Conservation (phyloP, 345 rosid species). For the Litchi chinensis region DNA sequence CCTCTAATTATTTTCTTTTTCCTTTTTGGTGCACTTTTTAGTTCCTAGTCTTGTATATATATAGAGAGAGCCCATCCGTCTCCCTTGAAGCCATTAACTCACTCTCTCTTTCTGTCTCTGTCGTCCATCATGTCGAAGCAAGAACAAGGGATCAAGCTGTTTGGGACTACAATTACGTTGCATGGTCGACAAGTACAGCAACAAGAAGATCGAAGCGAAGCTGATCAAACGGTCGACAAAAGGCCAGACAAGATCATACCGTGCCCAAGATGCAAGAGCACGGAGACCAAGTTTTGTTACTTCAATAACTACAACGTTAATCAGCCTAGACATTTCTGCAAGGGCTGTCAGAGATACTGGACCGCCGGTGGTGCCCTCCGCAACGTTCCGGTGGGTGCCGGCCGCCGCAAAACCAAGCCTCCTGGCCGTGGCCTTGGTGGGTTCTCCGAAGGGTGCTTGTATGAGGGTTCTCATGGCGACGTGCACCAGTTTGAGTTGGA, state of each 20-base stretch:
- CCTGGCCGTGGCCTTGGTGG: slow-evolving; percentile 44
- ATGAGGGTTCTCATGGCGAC: slow-evolving; percentile 40
- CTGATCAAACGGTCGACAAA: slow-evolving; percentile 50
- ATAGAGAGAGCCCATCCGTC: not conserved
- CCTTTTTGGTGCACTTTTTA: slow-evolving; percentile 7
- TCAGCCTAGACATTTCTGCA: slow-evolving; percentile 97
- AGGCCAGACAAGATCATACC: slow-evolving; percentile 87
- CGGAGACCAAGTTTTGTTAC: slow-evolving; percentile 97
- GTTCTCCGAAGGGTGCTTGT: slow-evolving; percentile 38
- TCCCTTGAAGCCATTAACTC: not conserved
- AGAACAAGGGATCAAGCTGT: slow-evolving; percentile 81
- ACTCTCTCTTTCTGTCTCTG: slow-evolving; percentile 14
- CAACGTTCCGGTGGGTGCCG: slow-evolving; percentile 92
- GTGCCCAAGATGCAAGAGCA: slow-evolving; percentile 94
- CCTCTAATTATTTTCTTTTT: not conserved
- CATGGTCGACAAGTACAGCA: slow-evolving; percentile 37
- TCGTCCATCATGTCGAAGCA: slow-evolving; percentile 48
- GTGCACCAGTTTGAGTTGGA: slow-evolving; percentile 56
- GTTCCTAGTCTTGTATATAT: slow-evolving; percentile 5
- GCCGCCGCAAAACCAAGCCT: slow-evolving; percentile 84
- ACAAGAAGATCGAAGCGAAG: slow-evolving; percentile 40
- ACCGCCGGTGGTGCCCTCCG: slow-evolving; percentile 96
- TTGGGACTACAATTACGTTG: slow-evolving; percentile 73
- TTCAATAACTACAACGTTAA: slow-evolving; percentile 97
- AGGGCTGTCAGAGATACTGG: slow-evolving; percentile 98